Evolutionary conservation across 768 basidiomycete species (phyloP).

Genomic region (Phaeolepiota aurea): DNA sequence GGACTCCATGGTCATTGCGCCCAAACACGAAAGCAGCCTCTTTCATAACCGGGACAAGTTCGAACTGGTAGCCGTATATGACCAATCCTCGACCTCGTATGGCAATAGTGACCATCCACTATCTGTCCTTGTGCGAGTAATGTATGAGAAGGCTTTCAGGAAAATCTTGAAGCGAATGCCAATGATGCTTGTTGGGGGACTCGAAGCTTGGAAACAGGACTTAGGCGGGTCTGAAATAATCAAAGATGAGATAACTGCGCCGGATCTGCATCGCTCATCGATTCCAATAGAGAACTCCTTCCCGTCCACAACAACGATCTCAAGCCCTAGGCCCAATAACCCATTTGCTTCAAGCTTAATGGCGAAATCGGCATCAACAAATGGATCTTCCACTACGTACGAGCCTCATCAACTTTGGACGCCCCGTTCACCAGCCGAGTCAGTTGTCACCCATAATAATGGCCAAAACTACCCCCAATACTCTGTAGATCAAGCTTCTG

Average conservation of each 20-base stretch:
- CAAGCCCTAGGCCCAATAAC: constrained; percentile 15
- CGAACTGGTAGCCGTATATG: constrained; percentile 84
- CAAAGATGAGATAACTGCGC: constrained; percentile 8
- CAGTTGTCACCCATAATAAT: constrained; percentile 6
- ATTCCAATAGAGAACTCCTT: constrained; percentile 1
- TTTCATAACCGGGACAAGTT: constrained; percentile 84
- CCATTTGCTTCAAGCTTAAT: constrained; percentile 13
- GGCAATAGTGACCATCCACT: constrained; percentile 42
- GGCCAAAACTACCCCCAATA: constrained; percentile 20
- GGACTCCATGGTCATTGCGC: constrained; percentile 62
- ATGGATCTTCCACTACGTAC: constrained; percentile 9
- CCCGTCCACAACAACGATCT: constrained; percentile 9
- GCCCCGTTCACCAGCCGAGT: constrained; percentile 16
- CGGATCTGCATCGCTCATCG: constrained; percentile 1
- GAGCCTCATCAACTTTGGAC: constrained; percentile 23
- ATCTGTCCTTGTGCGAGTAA: constrained; percentile 53
- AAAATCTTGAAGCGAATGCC: constrained; percentile 70
- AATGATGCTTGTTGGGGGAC: constrained; percentile 77
- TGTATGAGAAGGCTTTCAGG: constrained; percentile 67
- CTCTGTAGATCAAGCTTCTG: constrained; percentile 31
- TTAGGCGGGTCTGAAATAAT: constrained; percentile 31
- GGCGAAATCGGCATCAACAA: constrained; percentile 6
- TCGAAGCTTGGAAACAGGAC: constrained; percentile 69
- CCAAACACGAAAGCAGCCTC: constrained; percentile 59
- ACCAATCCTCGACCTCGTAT: constrained; percentile 49